Evolutionary conservation across 805 yeast genomes (phyloP).

Genomic region (Cyberlindnera nakhonratchasimensis): DNA sequence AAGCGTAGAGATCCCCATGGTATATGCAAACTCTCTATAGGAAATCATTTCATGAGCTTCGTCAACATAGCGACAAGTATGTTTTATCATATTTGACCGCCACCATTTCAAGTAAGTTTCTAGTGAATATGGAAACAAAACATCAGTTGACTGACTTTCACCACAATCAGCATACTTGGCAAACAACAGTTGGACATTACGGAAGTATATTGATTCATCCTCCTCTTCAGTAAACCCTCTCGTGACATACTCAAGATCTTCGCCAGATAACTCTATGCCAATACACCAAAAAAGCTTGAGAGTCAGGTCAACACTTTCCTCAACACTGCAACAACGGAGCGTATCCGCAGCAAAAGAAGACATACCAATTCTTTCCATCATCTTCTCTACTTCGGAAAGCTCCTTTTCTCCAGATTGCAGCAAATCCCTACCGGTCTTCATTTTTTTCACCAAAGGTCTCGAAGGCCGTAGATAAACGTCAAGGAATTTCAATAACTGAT

Average conservation of each 20-base stretch:
- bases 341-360: neutral
- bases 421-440: conserved; percentile 5
- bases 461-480: neutral
- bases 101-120: conserved; percentile 4
- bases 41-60: neutral
- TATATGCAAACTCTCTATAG: neutral
- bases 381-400: neutral
- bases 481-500: neutral
- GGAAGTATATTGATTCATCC: neutral
- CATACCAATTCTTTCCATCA: conserved; percentile 8
- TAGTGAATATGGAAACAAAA: neutral
- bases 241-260: neutral
- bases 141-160: neutral
- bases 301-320: conserved; percentile 4
- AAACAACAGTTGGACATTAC: neutral
- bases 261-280: conserved; percentile 1
- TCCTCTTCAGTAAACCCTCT: neutral
- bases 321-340: neutral
- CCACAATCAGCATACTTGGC: neutral
- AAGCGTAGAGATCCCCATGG: neutral
- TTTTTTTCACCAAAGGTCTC: neutral
- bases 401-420: neutral
- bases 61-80: neutral
- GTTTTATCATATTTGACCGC: conserved; percentile 1
- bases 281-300: conserved; percentile 2